phyloP scores from a whole-genome alignment of 495 filamentous ascomycete genomes.

The Lasiosphaeris hirsuta region DNA sequence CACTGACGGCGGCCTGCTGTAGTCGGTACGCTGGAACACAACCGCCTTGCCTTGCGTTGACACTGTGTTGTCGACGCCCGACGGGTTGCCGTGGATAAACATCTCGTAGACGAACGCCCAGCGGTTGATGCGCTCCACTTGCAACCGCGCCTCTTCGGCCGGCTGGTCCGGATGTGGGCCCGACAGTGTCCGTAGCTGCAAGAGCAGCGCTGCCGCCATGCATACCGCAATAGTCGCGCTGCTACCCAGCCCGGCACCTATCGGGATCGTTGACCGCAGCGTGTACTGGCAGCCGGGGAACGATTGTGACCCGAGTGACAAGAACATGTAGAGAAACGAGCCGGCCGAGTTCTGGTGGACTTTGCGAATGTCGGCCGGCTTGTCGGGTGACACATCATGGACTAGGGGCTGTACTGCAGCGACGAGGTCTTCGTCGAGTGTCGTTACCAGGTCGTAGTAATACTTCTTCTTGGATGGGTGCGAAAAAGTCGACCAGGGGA shows the following conservation, averaged over 20 bases:
- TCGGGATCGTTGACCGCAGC: slow-evolving; percentile 88
- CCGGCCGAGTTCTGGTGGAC: slow-evolving; percentile 75
- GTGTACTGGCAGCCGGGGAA: slow-evolving; percentile 84
- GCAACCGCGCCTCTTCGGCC: slow-evolving; percentile 69
- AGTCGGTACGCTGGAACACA: slow-evolving; percentile 78
- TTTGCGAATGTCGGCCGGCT: slow-evolving; percentile 64
- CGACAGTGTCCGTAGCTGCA: slow-evolving; percentile 81
- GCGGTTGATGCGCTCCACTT: slow-evolving; percentile 90
- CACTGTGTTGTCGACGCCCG: slow-evolving; percentile 97
- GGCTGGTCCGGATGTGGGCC: slow-evolving; percentile 90
- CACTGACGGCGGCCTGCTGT: slow-evolving; percentile 72
- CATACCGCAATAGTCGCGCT: slow-evolving; percentile 92
- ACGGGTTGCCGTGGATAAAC: slow-evolving; percentile 95
- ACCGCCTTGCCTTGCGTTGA: slow-evolving; percentile 88
- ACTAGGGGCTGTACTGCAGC: slow-evolving; percentile 75
- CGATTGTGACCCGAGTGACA: slow-evolving; percentile 74
- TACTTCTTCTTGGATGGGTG: slow-evolving; percentile 81
- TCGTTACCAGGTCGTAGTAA: slow-evolving; percentile 83
- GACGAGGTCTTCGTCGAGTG: slow-evolving; percentile 77
- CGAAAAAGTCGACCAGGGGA: slow-evolving; percentile 82
- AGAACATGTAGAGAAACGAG: slow-evolving; percentile 88
- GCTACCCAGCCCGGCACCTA: slow-evolving; percentile 86
- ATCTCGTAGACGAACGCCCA: slow-evolving; percentile 98
- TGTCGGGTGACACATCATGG: slow-evolving; percentile 59
- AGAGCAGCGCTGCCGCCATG: slow-evolving; percentile 76